Percentiles rank a stretch among this genome's conserved stretches.
Conservation (phyloP, 345 rosid species). For the Hibiscus trionum region DNA sequence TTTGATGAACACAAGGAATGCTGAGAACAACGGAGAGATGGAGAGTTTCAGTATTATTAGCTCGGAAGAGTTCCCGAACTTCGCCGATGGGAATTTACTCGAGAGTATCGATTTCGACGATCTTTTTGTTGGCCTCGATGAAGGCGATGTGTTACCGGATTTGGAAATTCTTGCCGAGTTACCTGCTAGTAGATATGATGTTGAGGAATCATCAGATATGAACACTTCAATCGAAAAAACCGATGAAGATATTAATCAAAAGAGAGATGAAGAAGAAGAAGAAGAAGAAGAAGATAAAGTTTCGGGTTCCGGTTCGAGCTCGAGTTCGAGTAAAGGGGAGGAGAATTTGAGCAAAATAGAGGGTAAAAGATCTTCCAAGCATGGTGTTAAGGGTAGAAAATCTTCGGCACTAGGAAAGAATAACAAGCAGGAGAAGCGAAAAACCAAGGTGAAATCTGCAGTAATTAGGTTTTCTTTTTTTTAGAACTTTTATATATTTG, state of each 20-base stretch:
- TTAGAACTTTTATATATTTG: neutral
- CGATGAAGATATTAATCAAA: slow-evolving; percentile 7
- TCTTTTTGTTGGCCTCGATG: slow-evolving; percentile 54
- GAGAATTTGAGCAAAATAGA: slow-evolving; percentile 3
- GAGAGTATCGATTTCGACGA: slow-evolving; percentile 76
- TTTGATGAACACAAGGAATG: slow-evolving; percentile 30
- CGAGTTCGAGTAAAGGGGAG: neutral
- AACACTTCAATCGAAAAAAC: slow-evolving; percentile 27
- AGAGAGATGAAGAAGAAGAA: slow-evolving; percentile 23
- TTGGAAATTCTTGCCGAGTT: slow-evolving; percentile 66
- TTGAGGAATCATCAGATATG: slow-evolving; percentile 38
- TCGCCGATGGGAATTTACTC: slow-evolving; percentile 36
- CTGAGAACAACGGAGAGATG: slow-evolving; percentile 37
- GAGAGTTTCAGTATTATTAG: slow-evolving; percentile 25
- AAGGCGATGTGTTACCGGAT: slow-evolving; percentile 51
- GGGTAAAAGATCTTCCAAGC: slow-evolving; percentile 29
- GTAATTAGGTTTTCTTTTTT: neutral
- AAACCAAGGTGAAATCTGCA: slow-evolving; percentile 37
- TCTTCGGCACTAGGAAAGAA: slow-evolving; percentile 31
- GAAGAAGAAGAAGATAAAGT: slow-evolving; percentile 28
- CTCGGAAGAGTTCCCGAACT: slow-evolving; percentile 37
- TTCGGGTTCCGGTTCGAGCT: slow-evolving; percentile 7
- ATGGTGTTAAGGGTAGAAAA: slow-evolving; percentile 44
- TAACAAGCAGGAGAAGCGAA: slow-evolving; percentile 45
- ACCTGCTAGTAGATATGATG: slow-evolving; percentile 23